Evolutionary conservation across 2,329 filamentous ascomycete genomes (phyloP), one percentile per base, ranked within the genome.

Genomic region (Arthrobotrys pseudoclavata): DNA sequence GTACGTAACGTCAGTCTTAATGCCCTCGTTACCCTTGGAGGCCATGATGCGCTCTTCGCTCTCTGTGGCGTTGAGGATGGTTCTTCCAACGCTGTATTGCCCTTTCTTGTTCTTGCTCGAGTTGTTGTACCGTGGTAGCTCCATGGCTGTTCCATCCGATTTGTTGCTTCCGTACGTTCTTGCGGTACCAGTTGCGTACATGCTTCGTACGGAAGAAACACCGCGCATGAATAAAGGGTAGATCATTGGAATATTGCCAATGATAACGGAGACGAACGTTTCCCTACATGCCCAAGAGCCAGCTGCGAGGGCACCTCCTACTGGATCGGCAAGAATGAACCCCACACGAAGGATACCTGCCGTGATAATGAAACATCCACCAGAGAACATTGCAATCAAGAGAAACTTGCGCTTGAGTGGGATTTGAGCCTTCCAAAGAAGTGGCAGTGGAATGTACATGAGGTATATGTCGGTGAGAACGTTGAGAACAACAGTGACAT

Each of bases 401-500:
- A 86, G 85, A 0, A 86, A 79, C 80, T 90, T 90, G 20, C 80
- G 78, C 62, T 79, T 79, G 37, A 76, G 20, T 7, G 83, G 84
- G 4, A 90, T 83, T 3, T 84, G 85, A 0, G 88, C 86, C 71
- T 84, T 84, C 85, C 86, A 88, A 0, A 90, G 83, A 84, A 90
- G 86, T 80, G 69, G 79, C 3, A 88, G 83, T 0, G 88, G 88
- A 42, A 90, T 89, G 29, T 85, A 85, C 69, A 90, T 86, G n/a
- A 90, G 84, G 79, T 89, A 90, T 0, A 89, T 63, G 79, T 90
- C 89, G 2, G 88, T 90, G 0, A 83, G 79, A 1, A 89, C 85
- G 79, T 89, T 90, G 76, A 87, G 83, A 2, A 84, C 83, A 34
- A 87, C 85, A 1, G 85, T 87, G n/a, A 86, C 85, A 81, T 86